Conservation (phyloP, 2,329 filamentous ascomycete species). For the Seiridium unicorne region DNA sequence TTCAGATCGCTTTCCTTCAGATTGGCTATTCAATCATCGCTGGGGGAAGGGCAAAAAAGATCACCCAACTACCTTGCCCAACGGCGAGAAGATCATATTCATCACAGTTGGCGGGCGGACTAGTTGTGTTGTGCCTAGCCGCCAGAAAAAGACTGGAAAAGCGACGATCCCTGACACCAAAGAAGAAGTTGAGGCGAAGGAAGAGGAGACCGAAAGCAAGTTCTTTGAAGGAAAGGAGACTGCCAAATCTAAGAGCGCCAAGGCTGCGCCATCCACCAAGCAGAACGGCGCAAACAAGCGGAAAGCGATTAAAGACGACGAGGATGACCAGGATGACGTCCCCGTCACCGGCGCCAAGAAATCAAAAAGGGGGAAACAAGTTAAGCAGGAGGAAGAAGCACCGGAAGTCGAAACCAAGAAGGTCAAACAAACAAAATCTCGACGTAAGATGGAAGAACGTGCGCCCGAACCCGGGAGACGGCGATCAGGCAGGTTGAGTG, state of each 20-base stretch:
- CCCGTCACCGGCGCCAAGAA: slow-evolving; percentile 13
- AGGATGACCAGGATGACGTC: slow-evolving; percentile 14
- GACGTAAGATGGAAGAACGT: not conserved
- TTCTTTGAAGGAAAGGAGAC: slow-evolving; percentile 16
- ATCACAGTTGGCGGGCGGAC: slow-evolving; percentile 89
- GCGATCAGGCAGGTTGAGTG: slow-evolving; percentile 44
- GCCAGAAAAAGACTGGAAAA: slow-evolving; percentile 75
- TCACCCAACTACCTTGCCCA: slow-evolving; percentile 66
- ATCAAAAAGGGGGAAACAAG: slow-evolving; percentile 13
- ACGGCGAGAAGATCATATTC: slow-evolving; percentile 80
- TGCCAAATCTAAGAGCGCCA: slow-evolving; percentile 3
- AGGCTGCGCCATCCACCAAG: not conserved
- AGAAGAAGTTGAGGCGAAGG: slow-evolving; percentile 21
- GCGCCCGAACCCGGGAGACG: not conserved
- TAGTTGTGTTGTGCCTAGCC: slow-evolving; percentile 79
- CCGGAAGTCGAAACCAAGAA: not conserved
- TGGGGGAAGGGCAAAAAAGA: slow-evolving; percentile 88
- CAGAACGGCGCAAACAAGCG: slow-evolving; percentile 10
- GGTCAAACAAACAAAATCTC: not conserved
- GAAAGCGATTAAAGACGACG: slow-evolving; percentile 19
- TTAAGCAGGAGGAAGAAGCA: not conserved
- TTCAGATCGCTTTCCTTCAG: slow-evolving; percentile 76
- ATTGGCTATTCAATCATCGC: slow-evolving; percentile 86
- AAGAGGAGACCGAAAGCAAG: slow-evolving; percentile 16
- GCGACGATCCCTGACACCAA: slow-evolving; percentile 38